Evolutionary conservation across 352 stramenopile species (phyloP).

Genomic region (Pythium utonaiense): DNA sequence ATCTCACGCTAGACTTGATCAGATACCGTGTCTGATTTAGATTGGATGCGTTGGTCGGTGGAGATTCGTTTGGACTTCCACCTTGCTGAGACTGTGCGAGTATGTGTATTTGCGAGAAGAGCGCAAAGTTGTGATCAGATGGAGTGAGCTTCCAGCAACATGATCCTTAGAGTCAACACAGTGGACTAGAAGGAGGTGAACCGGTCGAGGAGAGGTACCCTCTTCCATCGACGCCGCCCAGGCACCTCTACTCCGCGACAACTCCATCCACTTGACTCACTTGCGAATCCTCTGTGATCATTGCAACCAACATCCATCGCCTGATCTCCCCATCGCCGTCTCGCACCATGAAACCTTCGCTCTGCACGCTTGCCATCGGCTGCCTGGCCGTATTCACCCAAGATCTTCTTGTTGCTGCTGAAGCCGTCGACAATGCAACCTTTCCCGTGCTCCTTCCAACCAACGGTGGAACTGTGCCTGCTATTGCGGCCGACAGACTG

Average conservation of each 20-base stretch:
- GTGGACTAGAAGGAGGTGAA: too few species aligned
- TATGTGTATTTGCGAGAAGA: too few species aligned
- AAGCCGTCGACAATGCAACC: conserved; percentile 5
- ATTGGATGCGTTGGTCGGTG: too few species aligned
- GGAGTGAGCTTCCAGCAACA: too few species aligned
- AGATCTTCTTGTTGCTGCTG: neutral
- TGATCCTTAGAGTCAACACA: too few species aligned
- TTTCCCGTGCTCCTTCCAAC: neutral
- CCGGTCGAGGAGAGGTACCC: neutral
- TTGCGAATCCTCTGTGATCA: neutral
- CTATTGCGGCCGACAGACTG: neutral
- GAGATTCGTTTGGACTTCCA: too few species aligned
- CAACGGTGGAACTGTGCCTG: neutral
- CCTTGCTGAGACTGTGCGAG: too few species aligned
- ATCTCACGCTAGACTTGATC: neutral
- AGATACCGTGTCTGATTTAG: too few species aligned
- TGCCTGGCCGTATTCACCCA: conserved; percentile 5
- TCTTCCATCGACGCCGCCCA: too few species aligned
- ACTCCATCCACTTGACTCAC: neutral
- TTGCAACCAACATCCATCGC: neutral
- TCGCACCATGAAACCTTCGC: conserved; percentile 18
- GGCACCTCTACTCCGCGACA: too few species aligned
- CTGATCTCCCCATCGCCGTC: neutral
- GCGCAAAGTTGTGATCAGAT: too few species aligned
- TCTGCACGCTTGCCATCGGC: neutral